These are phyloP conservation scores for Pelargonium nanum DNA, from an alignment of 345 rosid species.

Conservation along the genomic window DNA sequence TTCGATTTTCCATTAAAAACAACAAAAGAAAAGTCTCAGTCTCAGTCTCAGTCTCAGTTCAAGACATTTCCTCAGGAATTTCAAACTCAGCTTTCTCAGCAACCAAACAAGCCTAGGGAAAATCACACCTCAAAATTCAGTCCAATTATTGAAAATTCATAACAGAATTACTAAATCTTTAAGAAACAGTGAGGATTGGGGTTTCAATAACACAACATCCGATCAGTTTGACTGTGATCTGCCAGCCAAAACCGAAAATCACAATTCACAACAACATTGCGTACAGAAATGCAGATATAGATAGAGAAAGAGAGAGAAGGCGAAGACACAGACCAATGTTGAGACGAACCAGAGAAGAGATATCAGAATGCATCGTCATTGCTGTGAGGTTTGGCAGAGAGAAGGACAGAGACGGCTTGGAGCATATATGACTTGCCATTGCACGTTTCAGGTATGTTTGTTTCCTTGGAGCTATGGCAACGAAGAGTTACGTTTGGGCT, in stretches of 20 bases:
- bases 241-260: neutral
- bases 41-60: neutral
- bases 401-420: neutral
- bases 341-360: constrained; percentile 57
- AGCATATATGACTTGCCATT: neutral
- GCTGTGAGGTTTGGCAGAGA: neutral
- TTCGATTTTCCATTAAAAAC: too few relatives aligned
- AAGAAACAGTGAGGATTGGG: too few relatives aligned
- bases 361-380: constrained; percentile 24
- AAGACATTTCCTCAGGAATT: neutral
- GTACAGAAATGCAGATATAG: neutral
- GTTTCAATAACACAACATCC: neutral
- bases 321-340: constrained; percentile 50
- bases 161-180: neutral
- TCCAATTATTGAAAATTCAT: neutral
- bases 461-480: neutral
- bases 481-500: neutral
- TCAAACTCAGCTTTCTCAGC: neutral
- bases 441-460: too few relatives aligned
- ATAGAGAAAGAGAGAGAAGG: neutral
- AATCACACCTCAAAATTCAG: neutral
- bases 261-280: neutral
- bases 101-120: constrained; percentile 2
- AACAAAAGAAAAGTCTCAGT: too few relatives aligned
- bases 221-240: neutral